Conservation (phyloP, 2,329 filamentous ascomycete genomes). For the Monosporascus sp. region DNA sequence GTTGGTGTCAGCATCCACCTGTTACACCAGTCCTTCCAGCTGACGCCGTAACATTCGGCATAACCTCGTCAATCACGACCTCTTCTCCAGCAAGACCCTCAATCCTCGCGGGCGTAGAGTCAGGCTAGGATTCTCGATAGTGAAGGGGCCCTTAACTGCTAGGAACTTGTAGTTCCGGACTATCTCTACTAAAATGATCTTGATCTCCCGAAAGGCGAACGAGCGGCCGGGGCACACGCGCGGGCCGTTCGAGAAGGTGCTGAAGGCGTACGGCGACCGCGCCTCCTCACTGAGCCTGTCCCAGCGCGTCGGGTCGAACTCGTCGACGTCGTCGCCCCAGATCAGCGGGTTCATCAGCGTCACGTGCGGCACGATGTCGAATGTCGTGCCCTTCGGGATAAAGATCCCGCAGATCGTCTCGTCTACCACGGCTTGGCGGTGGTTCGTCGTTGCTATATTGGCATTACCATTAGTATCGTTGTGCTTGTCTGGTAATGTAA, state of each 20-base stretch:
- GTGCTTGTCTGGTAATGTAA: background rate
- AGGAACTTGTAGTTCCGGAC: constrained; percentile 7
- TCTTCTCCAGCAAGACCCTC: constrained; percentile 7
- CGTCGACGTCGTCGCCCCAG: constrained; percentile 32
- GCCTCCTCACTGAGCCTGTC: constrained; percentile 16
- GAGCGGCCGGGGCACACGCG: constrained; percentile 13
- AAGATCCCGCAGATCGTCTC: constrained; percentile 26
- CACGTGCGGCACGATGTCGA: constrained; percentile 30
- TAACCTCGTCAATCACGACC: background rate
- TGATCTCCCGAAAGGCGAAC: constrained; percentile 14
- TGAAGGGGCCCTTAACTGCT: constrained; percentile 6
- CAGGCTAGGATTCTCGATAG: constrained; percentile 11
- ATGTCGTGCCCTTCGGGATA: constrained; percentile 30
- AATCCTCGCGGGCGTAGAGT: constrained; percentile 6
- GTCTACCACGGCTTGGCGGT: constrained; percentile 27
- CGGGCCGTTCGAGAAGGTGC: constrained; percentile 19
- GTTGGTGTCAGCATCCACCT: too few species aligned
- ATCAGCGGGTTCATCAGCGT: constrained; percentile 29
- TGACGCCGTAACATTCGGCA: too few species aligned
- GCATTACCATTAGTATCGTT: too few species aligned
- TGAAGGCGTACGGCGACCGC: constrained; percentile 23
- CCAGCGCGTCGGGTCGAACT: constrained; percentile 34
- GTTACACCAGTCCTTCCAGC: too few species aligned
- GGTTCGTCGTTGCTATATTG: constrained; percentile 17
- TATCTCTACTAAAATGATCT: constrained; percentile 12